phyloP scores from a whole-genome alignment of 2,329 filamentous ascomycete genomes.

The Calonectria leucothoes region DNA sequence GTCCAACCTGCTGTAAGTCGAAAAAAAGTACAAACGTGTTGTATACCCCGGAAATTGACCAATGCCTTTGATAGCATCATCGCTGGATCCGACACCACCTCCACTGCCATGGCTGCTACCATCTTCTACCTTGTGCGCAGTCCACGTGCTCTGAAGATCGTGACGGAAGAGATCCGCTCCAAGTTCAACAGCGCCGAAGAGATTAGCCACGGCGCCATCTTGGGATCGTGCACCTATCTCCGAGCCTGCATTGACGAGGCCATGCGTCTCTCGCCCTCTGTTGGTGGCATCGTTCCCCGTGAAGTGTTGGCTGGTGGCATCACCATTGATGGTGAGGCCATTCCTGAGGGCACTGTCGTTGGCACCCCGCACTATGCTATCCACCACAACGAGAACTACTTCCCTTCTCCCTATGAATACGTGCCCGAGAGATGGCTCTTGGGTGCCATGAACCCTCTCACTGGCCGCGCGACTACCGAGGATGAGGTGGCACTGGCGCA shows the following conservation, averaged over 20 bases:
- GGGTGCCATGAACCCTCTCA: slow-evolving; percentile 54
- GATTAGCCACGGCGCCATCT: slow-evolving; percentile 62
- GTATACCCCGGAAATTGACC: slow-evolving; percentile 9
- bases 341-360: slow-evolving; percentile 71
- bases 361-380: slow-evolving; percentile 76
- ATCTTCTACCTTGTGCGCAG: slow-evolving; percentile 72
- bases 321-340: slow-evolving; percentile 61
- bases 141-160: slow-evolving; percentile 58
- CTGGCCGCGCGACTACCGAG: slow-evolving; percentile 55
- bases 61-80: slow-evolving; percentile 65
- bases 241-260: slow-evolving; percentile 74
- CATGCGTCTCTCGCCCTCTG: slow-evolving; percentile 71
- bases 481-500: slow-evolving; percentile 67
- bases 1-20: slow-evolving; percentile 71
- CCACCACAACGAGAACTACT: slow-evolving; percentile 75
- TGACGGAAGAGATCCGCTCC: slow-evolving; percentile 62
- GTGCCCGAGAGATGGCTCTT: slow-evolving; percentile 74
- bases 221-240: slow-evolving; percentile 67
- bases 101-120: slow-evolving; percentile 73
- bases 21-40: background rate
- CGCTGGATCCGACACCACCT: slow-evolving; percentile 78
- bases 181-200: slow-evolving; percentile 65
- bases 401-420: slow-evolving; percentile 68
- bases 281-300: slow-evolving; percentile 69
- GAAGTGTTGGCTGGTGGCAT: slow-evolving; percentile 68